A percentile compares a stretch with the other conserved stretches of the same genome.
Evolutionary conservation across 140 eudicot genomes (phyloP).

Genomic region (Cichorium intybus): DNA sequence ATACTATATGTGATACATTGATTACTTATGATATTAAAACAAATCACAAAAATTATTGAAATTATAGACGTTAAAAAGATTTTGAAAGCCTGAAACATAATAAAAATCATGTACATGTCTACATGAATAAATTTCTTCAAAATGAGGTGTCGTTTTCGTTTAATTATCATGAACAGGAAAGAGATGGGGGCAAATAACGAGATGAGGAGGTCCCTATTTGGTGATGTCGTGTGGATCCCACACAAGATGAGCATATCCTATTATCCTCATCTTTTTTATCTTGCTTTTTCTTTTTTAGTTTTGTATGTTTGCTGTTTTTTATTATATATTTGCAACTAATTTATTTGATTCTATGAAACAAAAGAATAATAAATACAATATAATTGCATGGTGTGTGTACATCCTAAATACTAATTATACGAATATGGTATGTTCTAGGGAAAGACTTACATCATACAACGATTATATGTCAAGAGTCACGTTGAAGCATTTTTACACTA

Average conservation of each 20-base stretch:
- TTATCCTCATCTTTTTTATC: conserved; percentile 24
- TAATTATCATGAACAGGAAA: conserved; percentile 22
- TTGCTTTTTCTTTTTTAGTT: background rate
- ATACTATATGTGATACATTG: too few relatives aligned
- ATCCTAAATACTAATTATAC: background rate
- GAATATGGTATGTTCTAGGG: too few relatives aligned
- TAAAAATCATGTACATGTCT: too few relatives aligned
- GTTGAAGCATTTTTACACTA: too few relatives aligned
- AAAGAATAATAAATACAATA: background rate
- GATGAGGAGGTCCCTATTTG: conserved; percentile 30
- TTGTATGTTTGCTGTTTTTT: background rate
- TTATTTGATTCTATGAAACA: background rate
- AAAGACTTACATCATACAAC: too few relatives aligned
- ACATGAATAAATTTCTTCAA: background rate
- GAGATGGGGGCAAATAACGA: conserved; percentile 9
- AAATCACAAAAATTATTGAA: too few relatives aligned
- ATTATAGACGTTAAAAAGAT: too few relatives aligned
- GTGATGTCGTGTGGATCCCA: conserved; percentile 28
- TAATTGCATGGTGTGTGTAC: too few relatives aligned
- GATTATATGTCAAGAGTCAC: too few relatives aligned
- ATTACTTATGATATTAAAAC: too few relatives aligned
- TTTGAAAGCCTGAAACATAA: too few relatives aligned
- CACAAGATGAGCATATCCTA: conserved; percentile 30
- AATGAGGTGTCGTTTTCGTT: conserved; percentile 16
- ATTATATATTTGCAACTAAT: background rate